Conservation (phyloP, 768 basidiomycete genomes). For the Suillus lakei region DNA sequence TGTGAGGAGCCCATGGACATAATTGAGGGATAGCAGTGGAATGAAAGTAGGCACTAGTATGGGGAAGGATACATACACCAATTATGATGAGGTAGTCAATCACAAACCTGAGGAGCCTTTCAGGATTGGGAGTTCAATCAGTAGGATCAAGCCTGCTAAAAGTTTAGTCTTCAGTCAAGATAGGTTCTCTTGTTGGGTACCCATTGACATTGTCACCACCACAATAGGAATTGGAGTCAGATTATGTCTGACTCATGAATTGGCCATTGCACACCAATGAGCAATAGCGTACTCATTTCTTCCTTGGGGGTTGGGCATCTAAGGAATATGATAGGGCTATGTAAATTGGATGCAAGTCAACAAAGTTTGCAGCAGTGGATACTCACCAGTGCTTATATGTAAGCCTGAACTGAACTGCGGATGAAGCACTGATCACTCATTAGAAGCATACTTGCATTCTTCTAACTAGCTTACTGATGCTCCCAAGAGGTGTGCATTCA, state of each 20-base stretch:
- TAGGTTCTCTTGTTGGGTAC: conserved; percentile 38
- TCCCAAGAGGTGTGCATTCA: no score
- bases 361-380: no score
- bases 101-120: conserved; percentile 78
- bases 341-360: no score
- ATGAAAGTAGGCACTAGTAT: conserved; percentile 89
- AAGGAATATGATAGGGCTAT: no score
- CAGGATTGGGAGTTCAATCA: conserved; percentile 89
- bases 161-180: neutral
- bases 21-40: conserved; percentile 93
- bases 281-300: no score
- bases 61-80: conserved; percentile 14
- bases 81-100: neutral
- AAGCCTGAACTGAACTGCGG: no score
- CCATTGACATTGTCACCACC: conserved; percentile 98
- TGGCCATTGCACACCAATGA: conserved; percentile 53
- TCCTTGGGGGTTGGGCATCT: no score
- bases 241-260: neutral
- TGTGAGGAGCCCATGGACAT: conserved; percentile 84
- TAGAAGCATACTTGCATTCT: no score
- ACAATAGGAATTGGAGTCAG: conserved; percentile 10
- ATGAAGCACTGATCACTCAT: no score
- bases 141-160: conserved; percentile 61
- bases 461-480: no score
- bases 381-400: no score